These are phyloP conservation scores for Aspergillus arachidicola DNA, from an alignment of 2,329 filamentous ascomycete genomes.

Conservation along the genomic window DNA sequence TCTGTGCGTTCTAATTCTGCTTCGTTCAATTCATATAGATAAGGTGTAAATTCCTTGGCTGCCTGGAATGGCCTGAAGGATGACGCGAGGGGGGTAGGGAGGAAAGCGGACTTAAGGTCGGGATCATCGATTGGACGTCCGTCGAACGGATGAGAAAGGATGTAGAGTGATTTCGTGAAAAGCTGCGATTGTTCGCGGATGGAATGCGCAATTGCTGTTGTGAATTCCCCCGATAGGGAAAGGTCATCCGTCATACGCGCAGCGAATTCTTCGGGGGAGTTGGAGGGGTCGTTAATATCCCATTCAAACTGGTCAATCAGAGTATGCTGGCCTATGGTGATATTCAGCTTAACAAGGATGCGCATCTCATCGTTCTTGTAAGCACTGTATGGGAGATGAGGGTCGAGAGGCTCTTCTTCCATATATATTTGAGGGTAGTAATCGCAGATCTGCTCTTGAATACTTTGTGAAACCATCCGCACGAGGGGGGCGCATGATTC, in stretches of 20 bases:
- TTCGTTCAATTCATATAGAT: constrained; percentile 91
- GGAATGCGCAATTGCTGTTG: constrained; percentile 94
- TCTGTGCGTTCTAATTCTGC: constrained; percentile 88
- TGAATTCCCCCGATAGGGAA: constrained; percentile 91
- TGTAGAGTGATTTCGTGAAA: constrained; percentile 90
- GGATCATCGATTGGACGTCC: constrained; percentile 90
- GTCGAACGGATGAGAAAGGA: constrained; percentile 92
- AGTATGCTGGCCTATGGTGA: constrained; percentile 93
- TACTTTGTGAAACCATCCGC: constrained; percentile 68
- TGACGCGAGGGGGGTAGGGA: constrained; percentile 77
- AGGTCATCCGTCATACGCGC: constrained; percentile 85
- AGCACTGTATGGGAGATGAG: constrained; percentile 84
- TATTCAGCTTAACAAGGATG: constrained; percentile 91
- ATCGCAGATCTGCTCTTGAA: constrained; percentile 87
- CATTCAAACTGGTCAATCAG: constrained; percentile 97
- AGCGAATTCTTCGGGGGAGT: constrained; percentile 94
- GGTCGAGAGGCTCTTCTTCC: constrained; percentile 86
- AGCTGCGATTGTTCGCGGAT: constrained; percentile 95
- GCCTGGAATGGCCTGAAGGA: constrained; percentile 90
- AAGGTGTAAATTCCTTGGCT: constrained; percentile 91
- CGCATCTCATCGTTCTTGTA: constrained; percentile 99
- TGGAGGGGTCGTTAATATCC: constrained; percentile 95
- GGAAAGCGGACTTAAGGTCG: constrained; percentile 81
- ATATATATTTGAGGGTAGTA: constrained; percentile 91
- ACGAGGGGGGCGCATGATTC: constrained; percentile 60